phyloP scores from a whole-genome alignment of 495 filamentous ascomycete genomes.

The Hyphodiscus hymeniophilus region DNA sequence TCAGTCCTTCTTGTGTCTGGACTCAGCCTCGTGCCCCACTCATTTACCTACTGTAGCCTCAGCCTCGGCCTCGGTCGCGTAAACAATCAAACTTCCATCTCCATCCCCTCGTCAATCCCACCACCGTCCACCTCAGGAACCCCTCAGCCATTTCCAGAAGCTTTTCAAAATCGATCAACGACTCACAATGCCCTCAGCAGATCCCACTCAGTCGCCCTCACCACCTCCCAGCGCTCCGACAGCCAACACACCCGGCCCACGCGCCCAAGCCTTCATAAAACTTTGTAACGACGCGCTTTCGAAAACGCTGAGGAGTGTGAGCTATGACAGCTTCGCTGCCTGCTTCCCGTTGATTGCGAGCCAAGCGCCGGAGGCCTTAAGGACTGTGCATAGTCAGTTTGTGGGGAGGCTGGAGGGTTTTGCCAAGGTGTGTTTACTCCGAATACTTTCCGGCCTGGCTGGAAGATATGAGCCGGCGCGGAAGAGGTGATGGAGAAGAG shows the following conservation, averaged over 20 bases:
- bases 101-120: too few species aligned
- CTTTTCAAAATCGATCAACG: too few species aligned
- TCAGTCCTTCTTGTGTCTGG: too few species aligned
- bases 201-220: conserved; percentile 1
- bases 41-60: too few species aligned
- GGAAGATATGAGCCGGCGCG: too few species aligned
- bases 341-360: conserved; percentile 83
- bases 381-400: conserved; percentile 61
- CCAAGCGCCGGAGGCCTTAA: conserved; percentile 57
- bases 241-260: conserved; percentile 54
- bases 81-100: too few species aligned
- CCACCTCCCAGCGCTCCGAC: conserved; percentile 17
- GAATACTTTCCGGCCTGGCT: too few species aligned
- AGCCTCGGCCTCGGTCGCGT: too few species aligned
- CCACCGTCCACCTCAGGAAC: too few species aligned
- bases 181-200: background rate
- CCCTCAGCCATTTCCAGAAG: too few species aligned
- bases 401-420: conserved; percentile 55
- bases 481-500: too few species aligned
- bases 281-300: conserved; percentile 62
- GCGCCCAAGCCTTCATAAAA: conserved; percentile 61
- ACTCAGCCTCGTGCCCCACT: too few species aligned
- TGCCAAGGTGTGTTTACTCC: conserved; percentile 31
- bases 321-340: conserved; percentile 67
- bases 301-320: conserved; percentile 64